Base-by-base conservation (phyloP, 495 filamentous ascomycete species). In the Neurospora sp. region DNA sequence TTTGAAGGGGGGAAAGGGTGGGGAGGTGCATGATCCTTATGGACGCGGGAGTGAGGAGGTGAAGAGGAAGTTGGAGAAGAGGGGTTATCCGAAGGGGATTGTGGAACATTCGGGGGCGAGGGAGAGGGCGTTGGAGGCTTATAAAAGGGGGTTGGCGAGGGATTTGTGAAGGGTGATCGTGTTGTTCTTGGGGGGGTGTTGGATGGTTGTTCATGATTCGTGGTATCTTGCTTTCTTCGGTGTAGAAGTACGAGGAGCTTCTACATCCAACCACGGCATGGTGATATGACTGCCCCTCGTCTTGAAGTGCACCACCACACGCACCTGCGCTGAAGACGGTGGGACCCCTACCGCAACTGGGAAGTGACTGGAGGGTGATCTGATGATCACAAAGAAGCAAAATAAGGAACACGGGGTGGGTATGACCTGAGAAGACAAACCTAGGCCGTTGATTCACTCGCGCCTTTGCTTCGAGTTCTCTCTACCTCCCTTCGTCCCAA, bases 1-100 rank as follows among this genome's bases (percentile, higher is more conserved):
- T 0, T 80, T 97, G 4, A 71, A 78, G 40, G 86, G 73, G 90
- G 89, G 18, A 86, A 65, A 35, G 3, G 27, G 53, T 9, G 53
- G 53, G 53, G 12, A 31, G 53, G 12, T 97, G 37, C 94, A 97
- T 82, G 91, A 92, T 70, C 94, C 94, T 9, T 94, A 93, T 81
- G 86, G 83, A 9, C 86, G 91, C 1, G 88, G 85, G 2, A 89
- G 81, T 38, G 77, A 81, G 1, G 77, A 84, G 61, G 91, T 90
- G 37, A 83, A 84, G 81, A 89, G 81, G 0, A 77, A 83, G 61
- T 91, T 90, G 39, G 83, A 85, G 80, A 89, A 87, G 82, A 83
- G 84, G 45, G 91, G 90, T 10, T 97, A 98, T 83, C 93, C 94
- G 12, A 82, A 82, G 81, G 86, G 86, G 37, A 89, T 94, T 73